Base-by-base conservation (phyloP, 2,329 filamentous ascomycete species). In the Penicillium decumbens region DNA sequence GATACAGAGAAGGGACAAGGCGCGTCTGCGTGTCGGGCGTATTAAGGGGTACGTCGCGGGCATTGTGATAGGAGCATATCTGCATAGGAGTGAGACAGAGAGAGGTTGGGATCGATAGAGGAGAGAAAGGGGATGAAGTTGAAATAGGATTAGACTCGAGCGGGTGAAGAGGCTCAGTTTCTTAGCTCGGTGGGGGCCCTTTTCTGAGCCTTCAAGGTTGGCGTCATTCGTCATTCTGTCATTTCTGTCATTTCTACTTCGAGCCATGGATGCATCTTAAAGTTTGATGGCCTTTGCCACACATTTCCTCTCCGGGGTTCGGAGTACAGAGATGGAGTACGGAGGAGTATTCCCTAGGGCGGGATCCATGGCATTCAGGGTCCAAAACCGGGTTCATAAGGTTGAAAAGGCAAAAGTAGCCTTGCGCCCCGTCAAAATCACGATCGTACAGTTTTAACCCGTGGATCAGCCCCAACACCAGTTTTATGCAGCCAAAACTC, bases 21-120 rank as follows among this genome's bases (percentile, higher is more conserved):
- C 51, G 41, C 57, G 55, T 51, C 60, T 57, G 42, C 57, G 55
- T 51, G 59, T 57, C 10, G 55, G 58, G 15, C 57, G 60, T 53
- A 57, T 56, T 35, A 58, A 55, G 27, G 53, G 54, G 47, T 50
- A 51, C 7, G 49, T 49, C 37, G 61, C 50, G 44, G 55, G 50
- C 63, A 65, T 65, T 41, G 52, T 50, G 47, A 35, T 13, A 20
- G 41, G 39, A 45, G 28, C 41, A 49, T 45, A 33, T n/a, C 41
- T 44, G 30, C 25, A 29, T 20, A 25, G 24, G 18, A 10, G 18
- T 23, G 20, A 2, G 32, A 20, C 5, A 3, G 45, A 47, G 28
- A 27, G 7, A 23, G 35, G n/a, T 25, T 32, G 28, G 38, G 41
- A 47, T 37, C 41, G 44, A 45, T 23, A 33, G 24, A 28, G 39